Conservation (phyloP, 2,329 filamentous ascomycete species). For the Emmonsiellopsis sp. region DNA sequence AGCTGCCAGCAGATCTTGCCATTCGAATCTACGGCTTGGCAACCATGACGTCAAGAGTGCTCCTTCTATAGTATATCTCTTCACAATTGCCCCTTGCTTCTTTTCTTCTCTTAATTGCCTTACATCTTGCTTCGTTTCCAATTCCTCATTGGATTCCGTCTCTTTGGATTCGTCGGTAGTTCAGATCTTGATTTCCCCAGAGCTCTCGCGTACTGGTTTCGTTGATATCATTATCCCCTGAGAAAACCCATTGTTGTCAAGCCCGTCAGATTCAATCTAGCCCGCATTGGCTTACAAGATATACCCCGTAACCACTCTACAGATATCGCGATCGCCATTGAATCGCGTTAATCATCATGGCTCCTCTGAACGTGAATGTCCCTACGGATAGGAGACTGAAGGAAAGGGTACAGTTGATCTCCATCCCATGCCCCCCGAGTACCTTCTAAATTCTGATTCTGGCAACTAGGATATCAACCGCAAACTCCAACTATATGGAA, state of each 20-base stretch:
- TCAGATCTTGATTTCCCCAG: too few species aligned
- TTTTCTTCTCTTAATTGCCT: background rate
- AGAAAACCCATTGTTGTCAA: too few species aligned
- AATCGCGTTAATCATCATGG: conserved; percentile 17
- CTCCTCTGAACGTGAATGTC: conserved; percentile 50
- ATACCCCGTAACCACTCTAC: background rate
- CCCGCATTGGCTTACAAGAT: background rate
- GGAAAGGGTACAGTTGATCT: conserved; percentile 47
- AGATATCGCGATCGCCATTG: background rate
- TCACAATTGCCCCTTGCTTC: background rate
- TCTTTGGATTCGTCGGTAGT: too few species aligned
- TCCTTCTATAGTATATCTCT: background rate
- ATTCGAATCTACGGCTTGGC: background rate
- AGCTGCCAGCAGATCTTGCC: background rate
- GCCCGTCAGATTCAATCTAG: too few species aligned
- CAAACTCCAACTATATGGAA: conserved; percentile 93
- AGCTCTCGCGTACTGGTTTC: too few species aligned
- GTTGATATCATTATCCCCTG: too few species aligned
- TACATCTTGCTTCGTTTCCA: background rate
- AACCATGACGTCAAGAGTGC: conserved; percentile 1
- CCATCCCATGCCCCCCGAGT: background rate
- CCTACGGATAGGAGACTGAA: conserved; percentile 65
- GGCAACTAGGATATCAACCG: conserved; percentile 60
- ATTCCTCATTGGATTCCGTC: background rate
- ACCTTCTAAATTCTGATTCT: background rate